A percentile compares a stretch with the other conserved stretches of the same genome.
phyloP scores from a whole-genome alignment of 805 yeast genomes.

The Candida stauntonica region DNA sequence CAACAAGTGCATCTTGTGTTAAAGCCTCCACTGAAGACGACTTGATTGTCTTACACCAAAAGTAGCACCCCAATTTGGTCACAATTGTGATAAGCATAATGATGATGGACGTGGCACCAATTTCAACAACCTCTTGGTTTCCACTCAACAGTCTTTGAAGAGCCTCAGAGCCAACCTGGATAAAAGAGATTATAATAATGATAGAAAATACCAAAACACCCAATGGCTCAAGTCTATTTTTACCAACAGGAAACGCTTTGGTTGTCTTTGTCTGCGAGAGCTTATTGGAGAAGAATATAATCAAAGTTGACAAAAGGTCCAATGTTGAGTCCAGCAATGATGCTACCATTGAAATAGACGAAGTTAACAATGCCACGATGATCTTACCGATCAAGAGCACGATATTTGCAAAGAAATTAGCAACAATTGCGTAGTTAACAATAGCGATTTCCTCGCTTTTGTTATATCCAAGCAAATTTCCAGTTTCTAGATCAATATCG shows the following conservation, averaged over 20 bases:
- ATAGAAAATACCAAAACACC: constrained; percentile 73
- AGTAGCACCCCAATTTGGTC: constrained; percentile 55
- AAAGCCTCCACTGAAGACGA: constrained; percentile 72
- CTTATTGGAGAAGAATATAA: constrained; percentile 59
- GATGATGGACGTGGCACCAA: constrained; percentile 45
- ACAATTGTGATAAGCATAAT: constrained; percentile 65
- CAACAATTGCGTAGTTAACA: constrained; percentile 56
- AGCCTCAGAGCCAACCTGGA: constrained; percentile 69
- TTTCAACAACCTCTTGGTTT: constrained; percentile 38
- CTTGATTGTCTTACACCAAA: constrained; percentile 55
- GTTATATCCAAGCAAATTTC: constrained; percentile 47
- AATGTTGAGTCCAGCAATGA: constrained; percentile 73
- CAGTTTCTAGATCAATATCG: constrained; percentile 53
- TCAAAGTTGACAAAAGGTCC: constrained; percentile 70
- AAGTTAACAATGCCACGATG: constrained; percentile 56
- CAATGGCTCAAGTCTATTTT: constrained; percentile 69
- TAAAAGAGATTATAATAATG: constrained; percentile 63
- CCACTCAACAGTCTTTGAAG: constrained; percentile 40
- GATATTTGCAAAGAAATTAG: constrained; percentile 59
- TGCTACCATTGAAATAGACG: constrained; percentile 72
- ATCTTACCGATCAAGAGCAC: constrained; percentile 56
- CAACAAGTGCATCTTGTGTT: constrained; percentile 80
- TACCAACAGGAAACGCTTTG: constrained; percentile 63
- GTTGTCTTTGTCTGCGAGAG: constrained; percentile 43
- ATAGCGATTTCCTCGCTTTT: constrained; percentile 38